Evolutionary conservation across 139 green algal genomes (phyloP), one percentile per base, ranked within the genome.

Genomic region (Choricystis sp.): DNA sequence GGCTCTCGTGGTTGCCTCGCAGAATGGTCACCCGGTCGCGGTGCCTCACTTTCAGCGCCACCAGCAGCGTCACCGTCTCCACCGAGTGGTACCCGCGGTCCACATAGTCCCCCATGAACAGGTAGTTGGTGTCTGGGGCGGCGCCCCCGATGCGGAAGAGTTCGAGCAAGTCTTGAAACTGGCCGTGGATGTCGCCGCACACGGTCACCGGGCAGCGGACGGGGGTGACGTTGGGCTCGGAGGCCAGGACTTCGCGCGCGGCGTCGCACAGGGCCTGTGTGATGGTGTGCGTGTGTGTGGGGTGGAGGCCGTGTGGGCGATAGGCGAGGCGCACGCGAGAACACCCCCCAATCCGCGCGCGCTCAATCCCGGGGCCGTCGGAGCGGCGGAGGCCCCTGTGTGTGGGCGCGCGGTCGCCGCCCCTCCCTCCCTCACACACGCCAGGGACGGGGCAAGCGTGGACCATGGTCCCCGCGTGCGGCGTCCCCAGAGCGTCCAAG

Each of bases 31-130:
- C 94, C 31, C 94, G 79, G 65, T 98, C 87, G 4, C 79, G 72
- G 75, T 95, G 96, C 20, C 94, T 81, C 48, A 92, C 84, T 74
- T 95, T 96, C 2, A 96, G 70, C 1, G 86, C 87, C 31, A 96
- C 85, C 55, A 96, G 77, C 61, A 96, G 69, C 0, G 72, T 86
- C 14, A 89, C 92, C 26, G 92, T 98, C 71, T 98, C 92, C 26
- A 99, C 93, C 24, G 79, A 92, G 67, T 98, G 91, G 72, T 99
- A 98, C 3, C 86, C 93, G 56, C 93, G 68, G 71, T 99, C 93
- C 29, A 99, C 93, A 70, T 98, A 99, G 82, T 99, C 93, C 0
- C 93, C 93, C 89, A 99, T 96, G 74, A 99, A 97, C 26, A 98
- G 72, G 64, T 97, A 99, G 77, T 99, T 99, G 9, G 93, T 99